Conservation (phyloP, 345 rosid genomes). For the Citrus sp. region DNA sequence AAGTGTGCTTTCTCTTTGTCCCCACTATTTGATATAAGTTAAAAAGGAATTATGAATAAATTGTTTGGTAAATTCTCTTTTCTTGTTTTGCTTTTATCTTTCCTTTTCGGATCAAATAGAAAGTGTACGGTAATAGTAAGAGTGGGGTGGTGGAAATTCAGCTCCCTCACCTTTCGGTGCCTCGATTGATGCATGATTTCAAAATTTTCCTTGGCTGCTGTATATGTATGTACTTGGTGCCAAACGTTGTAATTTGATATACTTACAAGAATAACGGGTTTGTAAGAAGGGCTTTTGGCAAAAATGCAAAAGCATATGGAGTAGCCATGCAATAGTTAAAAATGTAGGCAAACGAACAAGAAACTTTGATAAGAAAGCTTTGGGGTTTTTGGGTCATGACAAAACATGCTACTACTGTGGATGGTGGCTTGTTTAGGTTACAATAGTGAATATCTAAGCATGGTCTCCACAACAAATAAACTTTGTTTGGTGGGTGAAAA, state of each 20-base stretch:
- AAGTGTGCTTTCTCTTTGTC: background rate
- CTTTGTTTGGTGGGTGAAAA: constrained; percentile 4
- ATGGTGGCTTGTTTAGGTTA: constrained; percentile 8
- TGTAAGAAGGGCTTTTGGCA: no score
- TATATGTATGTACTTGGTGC: fast-evolving
- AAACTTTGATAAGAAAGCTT: background rate
- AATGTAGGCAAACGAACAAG: background rate
- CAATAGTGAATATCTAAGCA: background rate
- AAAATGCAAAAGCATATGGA: background rate
- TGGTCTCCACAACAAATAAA: background rate
- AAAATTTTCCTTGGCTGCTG: no score
- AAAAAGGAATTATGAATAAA: background rate
- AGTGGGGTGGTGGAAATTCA: background rate
- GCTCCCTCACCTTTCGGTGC: constrained; percentile 19
- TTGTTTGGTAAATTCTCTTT: constrained; percentile 4
- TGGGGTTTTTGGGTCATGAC: background rate
- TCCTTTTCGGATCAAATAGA: background rate
- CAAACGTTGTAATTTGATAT: no score
- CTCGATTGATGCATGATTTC: background rate
- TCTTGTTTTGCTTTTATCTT: background rate
- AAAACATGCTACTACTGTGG: background rate
- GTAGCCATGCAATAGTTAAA: background rate
- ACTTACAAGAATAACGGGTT: no score
- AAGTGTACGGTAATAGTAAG: background rate
- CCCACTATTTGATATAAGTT: background rate